phyloP scores from a whole-genome alignment of 257 asterid genomes.

The Solanum rostratum region DNA sequence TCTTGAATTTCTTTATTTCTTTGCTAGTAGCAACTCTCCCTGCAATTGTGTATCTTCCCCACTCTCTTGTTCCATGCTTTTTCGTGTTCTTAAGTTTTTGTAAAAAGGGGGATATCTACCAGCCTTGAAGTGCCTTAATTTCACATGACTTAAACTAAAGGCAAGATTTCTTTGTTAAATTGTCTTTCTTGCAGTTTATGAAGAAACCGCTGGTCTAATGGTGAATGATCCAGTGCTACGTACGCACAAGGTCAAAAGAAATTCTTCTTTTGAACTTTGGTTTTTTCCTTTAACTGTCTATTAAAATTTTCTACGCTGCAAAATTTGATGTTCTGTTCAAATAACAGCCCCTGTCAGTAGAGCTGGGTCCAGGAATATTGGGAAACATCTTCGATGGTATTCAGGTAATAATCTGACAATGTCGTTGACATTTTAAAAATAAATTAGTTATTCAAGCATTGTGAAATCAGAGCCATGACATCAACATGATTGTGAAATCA shows the following conservation, averaged over 20 bases:
- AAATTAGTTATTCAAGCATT: background rate
- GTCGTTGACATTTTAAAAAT: background rate
- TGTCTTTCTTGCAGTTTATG: slow-evolving; percentile 56
- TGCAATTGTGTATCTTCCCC: background rate
- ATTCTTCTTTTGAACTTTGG: background rate
- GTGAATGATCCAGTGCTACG: slow-evolving; percentile 98
- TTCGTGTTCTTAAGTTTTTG: background rate
- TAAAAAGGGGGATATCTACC: background rate
- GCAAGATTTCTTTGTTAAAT: background rate
- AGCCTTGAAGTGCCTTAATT: background rate
- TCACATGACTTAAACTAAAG: background rate
- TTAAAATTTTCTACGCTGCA: background rate
- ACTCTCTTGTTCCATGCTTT: background rate
- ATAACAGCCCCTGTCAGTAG: slow-evolving; percentile 89
- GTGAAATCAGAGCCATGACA: background rate
- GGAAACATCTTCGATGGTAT: slow-evolving; percentile 97
- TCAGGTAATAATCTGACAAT: slow-evolving; percentile 43
- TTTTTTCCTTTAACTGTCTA: background rate
- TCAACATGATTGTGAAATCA: background rate
- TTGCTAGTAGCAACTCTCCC: background rate
- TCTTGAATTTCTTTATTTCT: background rate
- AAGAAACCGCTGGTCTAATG: slow-evolving; percentile 93
- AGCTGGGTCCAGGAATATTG: slow-evolving; percentile 92
- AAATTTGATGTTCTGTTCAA: background rate
- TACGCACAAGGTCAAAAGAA: slow-evolving; percentile 65